phyloP scores from a whole-genome alignment of 371 early-diverging fungal genomes.

The Mucor circinelloides region DNA sequence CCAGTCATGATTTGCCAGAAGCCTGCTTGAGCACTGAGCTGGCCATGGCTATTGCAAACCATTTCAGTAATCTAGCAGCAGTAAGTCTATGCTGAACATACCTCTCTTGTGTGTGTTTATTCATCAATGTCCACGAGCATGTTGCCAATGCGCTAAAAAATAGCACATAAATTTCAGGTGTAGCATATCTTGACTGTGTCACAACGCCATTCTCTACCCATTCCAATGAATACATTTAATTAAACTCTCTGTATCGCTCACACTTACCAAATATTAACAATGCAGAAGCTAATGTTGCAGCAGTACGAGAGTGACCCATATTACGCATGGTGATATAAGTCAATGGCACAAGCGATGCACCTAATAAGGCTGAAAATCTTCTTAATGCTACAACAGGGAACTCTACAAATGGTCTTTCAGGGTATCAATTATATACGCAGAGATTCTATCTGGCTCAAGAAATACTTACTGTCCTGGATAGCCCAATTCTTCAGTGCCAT shows the following conservation, averaged over 20 bases:
- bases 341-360: constrained; percentile 31
- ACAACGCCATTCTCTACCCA: constrained; percentile 34
- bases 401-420: constrained; percentile 18
- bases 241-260: background rate
- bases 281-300: constrained; percentile 36
- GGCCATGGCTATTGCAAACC: background rate
- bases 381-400: constrained; percentile 35
- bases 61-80: background rate
- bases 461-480: constrained; percentile 75
- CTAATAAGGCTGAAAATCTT: constrained; percentile 27
- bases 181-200: constrained; percentile 36
- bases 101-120: constrained; percentile 23
- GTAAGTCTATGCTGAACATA: background rate
- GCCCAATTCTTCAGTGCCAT: constrained; percentile 82
- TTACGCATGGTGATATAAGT: constrained; percentile 32
- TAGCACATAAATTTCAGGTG: constrained; percentile 24
- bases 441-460: background rate
- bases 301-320: constrained; percentile 28
- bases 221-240: background rate
- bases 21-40: constrained; percentile 49
- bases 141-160: constrained; percentile 27
- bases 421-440: background rate
- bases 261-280: constrained; percentile 36
- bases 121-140: constrained; percentile 14
- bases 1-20: constrained; percentile 69